Evolutionary conservation across 371 early-diverging fungal genomes (phyloP).

Genomic region (Syncephalastrum racemosum): DNA sequence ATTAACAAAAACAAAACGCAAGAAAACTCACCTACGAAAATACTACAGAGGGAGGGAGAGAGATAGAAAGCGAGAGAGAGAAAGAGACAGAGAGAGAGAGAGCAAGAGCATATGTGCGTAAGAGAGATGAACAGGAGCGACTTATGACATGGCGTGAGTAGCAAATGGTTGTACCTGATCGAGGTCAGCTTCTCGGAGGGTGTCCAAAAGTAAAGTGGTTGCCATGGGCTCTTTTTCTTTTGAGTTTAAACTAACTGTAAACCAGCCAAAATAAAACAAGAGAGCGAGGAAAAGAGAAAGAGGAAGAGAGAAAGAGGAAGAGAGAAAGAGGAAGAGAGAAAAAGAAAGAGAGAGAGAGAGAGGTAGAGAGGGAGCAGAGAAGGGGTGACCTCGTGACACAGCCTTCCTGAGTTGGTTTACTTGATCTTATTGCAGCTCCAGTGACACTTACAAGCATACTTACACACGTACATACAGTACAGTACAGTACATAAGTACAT

Average conservation of each 20-base stretch:
- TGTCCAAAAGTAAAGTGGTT: conserved; percentile 21
- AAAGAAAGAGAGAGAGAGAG: conserved; percentile 9
- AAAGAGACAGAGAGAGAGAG: neutral
- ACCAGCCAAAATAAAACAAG: neutral
- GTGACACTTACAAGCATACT: too few relatives aligned
- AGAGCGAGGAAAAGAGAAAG: too few relatives aligned
- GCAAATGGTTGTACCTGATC: conserved; percentile 18
- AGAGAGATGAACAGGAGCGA: neutral
- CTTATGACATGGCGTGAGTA: neutral
- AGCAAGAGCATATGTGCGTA: neutral
- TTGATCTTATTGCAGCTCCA: too few relatives aligned
- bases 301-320: neutral
- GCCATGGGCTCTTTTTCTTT: conserved; percentile 8
- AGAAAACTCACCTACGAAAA: conserved; percentile 11
- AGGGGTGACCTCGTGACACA: too few relatives aligned
- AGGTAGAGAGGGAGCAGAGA: neutral
- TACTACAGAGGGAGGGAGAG: conserved; percentile 5
- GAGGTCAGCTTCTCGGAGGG: conserved; percentile 24
- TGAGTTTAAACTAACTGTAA: neutral
- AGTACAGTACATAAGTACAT: too few relatives aligned
- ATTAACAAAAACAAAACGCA: conserved; percentile 1
- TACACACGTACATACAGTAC: too few relatives aligned
- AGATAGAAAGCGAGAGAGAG: neutral
- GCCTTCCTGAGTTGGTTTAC: too few relatives aligned
- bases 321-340: conserved; percentile 5